Percentiles rank a stretch among this genome's conserved stretches.
Conservation (phyloP, 805 yeast species). For the Yarrowia alimentaria region DNA sequence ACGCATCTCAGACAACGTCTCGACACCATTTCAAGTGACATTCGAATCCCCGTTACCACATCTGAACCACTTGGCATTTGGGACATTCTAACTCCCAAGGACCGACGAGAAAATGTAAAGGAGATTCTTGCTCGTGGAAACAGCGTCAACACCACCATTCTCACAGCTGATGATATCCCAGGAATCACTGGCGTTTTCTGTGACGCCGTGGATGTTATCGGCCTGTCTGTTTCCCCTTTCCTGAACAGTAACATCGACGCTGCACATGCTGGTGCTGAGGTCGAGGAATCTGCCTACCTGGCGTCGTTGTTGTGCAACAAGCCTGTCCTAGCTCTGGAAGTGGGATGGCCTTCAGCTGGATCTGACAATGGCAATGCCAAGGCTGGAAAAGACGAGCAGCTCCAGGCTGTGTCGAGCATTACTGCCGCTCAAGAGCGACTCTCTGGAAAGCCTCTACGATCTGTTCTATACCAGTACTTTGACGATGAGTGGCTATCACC, state of each 20-base stretch:
- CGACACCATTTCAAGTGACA: not conserved
- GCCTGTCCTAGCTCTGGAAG: slow-evolving; percentile 24
- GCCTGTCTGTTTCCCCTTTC: slow-evolving; percentile 22
- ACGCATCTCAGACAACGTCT: slow-evolving; percentile 1
- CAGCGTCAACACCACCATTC: not conserved
- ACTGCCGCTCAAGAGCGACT: slow-evolving; percentile 12
- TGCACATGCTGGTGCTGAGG: slow-evolving; percentile 20
- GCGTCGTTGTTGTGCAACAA: slow-evolving; percentile 24
- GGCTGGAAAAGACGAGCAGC: slow-evolving; percentile 22
- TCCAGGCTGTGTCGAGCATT: slow-evolving; percentile 16
- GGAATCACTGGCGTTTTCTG: slow-evolving; percentile 17
- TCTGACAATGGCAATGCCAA: slow-evolving; percentile 23
- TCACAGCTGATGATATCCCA: slow-evolving; percentile 15
- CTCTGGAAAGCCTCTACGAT: slow-evolving; percentile 16
- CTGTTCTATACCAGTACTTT: slow-evolving; percentile 17
- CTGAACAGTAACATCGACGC: slow-evolving; percentile 1
- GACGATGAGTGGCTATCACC: slow-evolving; percentile 18
- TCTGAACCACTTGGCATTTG: slow-evolving; percentile 25
- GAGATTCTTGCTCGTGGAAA: not conserved
- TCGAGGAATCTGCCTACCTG: slow-evolving; percentile 23
- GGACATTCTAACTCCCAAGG: slow-evolving; percentile 22
- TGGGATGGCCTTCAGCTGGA: slow-evolving; percentile 22
- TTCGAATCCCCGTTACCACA: slow-evolving; percentile 19
- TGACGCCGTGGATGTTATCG: slow-evolving; percentile 21
- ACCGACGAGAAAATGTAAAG: slow-evolving; percentile 19